Conservation (phyloP, 106 monocot genomes). For the Dendrobium officinale region DNA sequence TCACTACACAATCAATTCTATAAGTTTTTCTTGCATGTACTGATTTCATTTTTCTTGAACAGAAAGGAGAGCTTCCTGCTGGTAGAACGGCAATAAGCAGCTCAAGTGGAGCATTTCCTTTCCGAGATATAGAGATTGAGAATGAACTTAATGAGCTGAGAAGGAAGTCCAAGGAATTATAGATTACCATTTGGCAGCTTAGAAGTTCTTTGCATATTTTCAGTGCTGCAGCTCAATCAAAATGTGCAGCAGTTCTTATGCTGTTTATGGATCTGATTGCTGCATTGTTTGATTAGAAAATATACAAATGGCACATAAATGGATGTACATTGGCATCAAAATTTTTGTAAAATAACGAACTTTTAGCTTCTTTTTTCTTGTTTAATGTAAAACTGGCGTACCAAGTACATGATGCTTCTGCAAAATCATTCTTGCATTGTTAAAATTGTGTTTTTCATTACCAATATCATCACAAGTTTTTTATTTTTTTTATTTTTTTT, state of each 20-base stretch:
- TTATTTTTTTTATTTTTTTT: no score
- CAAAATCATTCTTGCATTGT: no score
- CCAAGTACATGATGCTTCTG: no score
- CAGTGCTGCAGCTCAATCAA: background rate
- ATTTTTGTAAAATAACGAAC: slow-evolving; percentile 1
- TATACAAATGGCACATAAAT: background rate
- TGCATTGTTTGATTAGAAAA: background rate
- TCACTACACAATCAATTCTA: no score
- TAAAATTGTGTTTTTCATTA: no score
- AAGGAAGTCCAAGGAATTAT: slow-evolving; percentile 61
- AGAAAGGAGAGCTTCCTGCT: slow-evolving; percentile 95
- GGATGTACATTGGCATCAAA: background rate
- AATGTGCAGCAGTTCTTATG: background rate
- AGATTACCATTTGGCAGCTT: slow-evolving; percentile 1
- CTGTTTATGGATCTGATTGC: background rate
- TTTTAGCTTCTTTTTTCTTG: background rate
- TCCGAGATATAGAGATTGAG: slow-evolving; percentile 71
- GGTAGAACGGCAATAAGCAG: slow-evolving; percentile 63
- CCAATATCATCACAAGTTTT: no score
- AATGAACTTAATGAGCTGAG: slow-evolving; percentile 76
- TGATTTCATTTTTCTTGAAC: slow-evolving; percentile 5
- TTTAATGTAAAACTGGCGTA: background rate
- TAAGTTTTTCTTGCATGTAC: background rate
- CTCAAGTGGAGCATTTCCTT: slow-evolving; percentile 46
- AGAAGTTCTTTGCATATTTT: background rate